Conservation (phyloP, 176 grass and related monocot genomes). For the Ensete ventricosum region DNA sequence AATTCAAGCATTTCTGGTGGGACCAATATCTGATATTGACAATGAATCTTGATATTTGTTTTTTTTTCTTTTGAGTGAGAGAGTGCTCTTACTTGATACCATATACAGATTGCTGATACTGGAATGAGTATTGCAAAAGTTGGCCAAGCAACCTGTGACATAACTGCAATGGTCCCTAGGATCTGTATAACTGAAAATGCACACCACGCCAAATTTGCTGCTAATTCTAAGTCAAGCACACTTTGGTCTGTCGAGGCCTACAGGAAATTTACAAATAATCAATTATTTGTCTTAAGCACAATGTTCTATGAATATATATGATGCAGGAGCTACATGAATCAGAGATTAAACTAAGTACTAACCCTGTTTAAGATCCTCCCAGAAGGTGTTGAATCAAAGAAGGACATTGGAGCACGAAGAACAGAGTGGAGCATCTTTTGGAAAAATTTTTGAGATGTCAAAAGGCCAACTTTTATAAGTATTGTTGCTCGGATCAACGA, state of each 20-base stretch:
- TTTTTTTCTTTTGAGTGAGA: background rate
- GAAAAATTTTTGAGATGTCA: conserved; percentile 23
- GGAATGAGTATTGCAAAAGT: conserved; percentile 83
- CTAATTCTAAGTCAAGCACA: conserved; percentile 69
- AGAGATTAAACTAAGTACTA: conserved; percentile 12
- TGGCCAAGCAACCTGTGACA: conserved; percentile 97
- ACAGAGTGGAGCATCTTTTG: conserved; percentile 18
- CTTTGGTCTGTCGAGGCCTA: conserved; percentile 87
- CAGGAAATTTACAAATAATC: conserved; percentile 2
- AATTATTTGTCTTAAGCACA: conserved; percentile 14
- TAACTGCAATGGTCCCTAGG: conserved; percentile 77
- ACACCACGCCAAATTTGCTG: conserved; percentile 55
- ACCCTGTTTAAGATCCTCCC: conserved; percentile 42
- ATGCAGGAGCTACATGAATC: background rate
- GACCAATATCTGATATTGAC: background rate
- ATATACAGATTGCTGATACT: conserved; percentile 48
- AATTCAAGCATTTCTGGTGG: background rate
- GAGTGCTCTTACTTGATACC: conserved; percentile 63
- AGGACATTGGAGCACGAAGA: conserved; percentile 33
- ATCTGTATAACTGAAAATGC: conserved; percentile 79
- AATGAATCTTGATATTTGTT: background rate
- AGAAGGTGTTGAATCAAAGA: conserved; percentile 37
- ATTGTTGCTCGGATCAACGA: conserved; percentile 25
- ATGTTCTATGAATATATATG: background rate
- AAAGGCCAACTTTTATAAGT: conserved; percentile 15